These are phyloP conservation scores for Neofusicoccum parvum DNA, from an alignment of 2,329 filamentous ascomycete genomes.

Conservation along the genomic window DNA sequence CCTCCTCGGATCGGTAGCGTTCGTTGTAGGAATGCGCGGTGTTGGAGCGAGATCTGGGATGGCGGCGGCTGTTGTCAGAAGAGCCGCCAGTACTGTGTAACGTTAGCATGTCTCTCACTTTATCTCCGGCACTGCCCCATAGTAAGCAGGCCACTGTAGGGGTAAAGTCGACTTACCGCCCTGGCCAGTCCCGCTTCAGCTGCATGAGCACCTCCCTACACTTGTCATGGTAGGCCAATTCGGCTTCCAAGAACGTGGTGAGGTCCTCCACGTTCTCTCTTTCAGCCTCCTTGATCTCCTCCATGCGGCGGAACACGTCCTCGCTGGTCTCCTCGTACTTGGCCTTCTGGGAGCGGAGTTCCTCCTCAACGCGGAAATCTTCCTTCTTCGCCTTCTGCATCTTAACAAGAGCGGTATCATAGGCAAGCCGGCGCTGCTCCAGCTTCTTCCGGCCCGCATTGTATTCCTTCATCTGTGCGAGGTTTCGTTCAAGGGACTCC, in stretches of 20 bases:
- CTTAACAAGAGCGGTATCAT: slow-evolving; percentile 86
- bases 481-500: slow-evolving; percentile 84
- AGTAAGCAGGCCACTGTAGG: slow-evolving; percentile 26
- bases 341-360: slow-evolving; percentile 84
- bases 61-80: slow-evolving; percentile 42
- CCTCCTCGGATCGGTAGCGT: slow-evolving; percentile 59
- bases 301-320: slow-evolving; percentile 88
- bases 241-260: slow-evolving; percentile 79
- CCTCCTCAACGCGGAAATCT: slow-evolving; percentile 90
- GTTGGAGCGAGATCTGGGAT: slow-evolving; percentile 60
- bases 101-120: slow-evolving; percentile 25
- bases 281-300: slow-evolving; percentile 93
- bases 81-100: slow-evolving; percentile 28
- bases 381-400: slow-evolving; percentile 93
- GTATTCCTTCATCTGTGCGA: slow-evolving; percentile 97
- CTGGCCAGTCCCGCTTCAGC: slow-evolving; percentile 70
- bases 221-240: slow-evolving; percentile 88
- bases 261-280: slow-evolving; percentile 79
- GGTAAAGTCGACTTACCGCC: slow-evolving; percentile 49
- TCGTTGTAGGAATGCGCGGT: slow-evolving; percentile 66
- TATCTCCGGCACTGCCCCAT: slow-evolving; percentile 29
- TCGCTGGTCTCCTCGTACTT: slow-evolving; percentile 97
- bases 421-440: slow-evolving; percentile 83
- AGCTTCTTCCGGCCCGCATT: slow-evolving; percentile 95
- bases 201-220: slow-evolving; percentile 80